phyloP scores from a whole-genome alignment of 2,329 filamentous ascomycete species.

The Dothistroma pini region DNA sequence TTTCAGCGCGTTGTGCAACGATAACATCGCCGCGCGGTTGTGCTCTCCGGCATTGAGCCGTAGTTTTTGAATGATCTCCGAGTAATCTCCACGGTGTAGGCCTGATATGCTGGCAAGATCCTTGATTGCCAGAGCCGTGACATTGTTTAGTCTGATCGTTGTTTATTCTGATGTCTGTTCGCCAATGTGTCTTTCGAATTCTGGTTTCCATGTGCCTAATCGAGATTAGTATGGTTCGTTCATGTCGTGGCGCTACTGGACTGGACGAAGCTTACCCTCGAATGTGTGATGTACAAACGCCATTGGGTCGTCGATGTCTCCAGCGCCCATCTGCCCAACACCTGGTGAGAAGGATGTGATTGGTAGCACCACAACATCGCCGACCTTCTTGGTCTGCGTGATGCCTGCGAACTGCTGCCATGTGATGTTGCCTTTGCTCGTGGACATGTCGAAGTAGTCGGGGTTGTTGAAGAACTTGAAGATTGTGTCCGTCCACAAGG shows the following conservation, averaged over 20 bases:
- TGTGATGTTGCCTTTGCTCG: conserved; percentile 69
- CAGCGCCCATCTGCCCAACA: conserved; percentile 87
- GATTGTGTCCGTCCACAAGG: conserved; percentile 87
- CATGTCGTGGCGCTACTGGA: neutral
- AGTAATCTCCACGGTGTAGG: neutral
- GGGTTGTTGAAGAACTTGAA: conserved; percentile 93
- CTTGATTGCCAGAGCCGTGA: neutral
- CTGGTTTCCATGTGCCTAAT: conserved; percentile 72
- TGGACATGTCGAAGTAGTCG: conserved; percentile 77
- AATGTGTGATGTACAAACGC: conserved; percentile 98
- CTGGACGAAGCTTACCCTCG: conserved; percentile 61
- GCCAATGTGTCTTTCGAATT: conserved; percentile 67
- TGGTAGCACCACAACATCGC: conserved; percentile 87
- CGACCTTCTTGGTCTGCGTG: conserved; percentile 75
- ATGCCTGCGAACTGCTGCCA: conserved; percentile 90
- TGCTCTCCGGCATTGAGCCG: conserved; percentile 7
- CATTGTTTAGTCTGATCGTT: neutral
- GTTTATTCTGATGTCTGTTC: conserved; percentile 20
- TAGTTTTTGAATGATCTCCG: neutral
- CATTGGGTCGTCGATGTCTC: conserved; percentile 86
- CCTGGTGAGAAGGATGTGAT: conserved; percentile 98
- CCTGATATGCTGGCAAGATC: neutral
- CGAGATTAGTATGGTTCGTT: conserved; percentile 9
- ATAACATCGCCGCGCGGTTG: neutral
- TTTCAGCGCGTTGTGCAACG: neutral